Percentiles rank a stretch among this genome's conserved stretches.
These are phyloP conservation scores for Chenopodium formosanum DNA, from an alignment of 148 eudicot genomes.

Conservation along the genomic window DNA sequence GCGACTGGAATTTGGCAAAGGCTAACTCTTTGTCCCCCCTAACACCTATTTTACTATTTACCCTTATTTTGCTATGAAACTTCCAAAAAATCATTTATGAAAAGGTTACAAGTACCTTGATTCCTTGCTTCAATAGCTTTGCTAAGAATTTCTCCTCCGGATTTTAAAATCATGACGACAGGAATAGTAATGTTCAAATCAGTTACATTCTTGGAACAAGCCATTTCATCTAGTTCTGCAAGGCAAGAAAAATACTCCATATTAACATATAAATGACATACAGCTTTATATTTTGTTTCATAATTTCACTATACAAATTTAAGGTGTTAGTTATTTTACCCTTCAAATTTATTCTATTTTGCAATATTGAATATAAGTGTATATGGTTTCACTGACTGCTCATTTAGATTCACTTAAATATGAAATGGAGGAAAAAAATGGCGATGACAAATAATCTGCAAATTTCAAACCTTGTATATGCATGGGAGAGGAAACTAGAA, in stretches of 20 bases:
- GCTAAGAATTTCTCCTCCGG: conserved; percentile 57
- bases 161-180: conserved; percentile 55
- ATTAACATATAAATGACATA: not conserved
- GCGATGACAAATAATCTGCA: not conserved
- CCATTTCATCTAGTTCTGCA: conserved; percentile 65
- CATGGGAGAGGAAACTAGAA: not conserved
- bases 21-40: not conserved
- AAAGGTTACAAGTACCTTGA: conserved; percentile 42
- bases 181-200: conserved; percentile 59
- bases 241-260: not conserved
- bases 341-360: not conserved
- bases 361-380: not conserved
- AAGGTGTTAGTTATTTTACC: not conserved
- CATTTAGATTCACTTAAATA: too few species aligned
- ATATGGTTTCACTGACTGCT: too few species aligned
- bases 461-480: not conserved
- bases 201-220: conserved; percentile 48
- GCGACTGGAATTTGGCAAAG: not conserved
- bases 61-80: not conserved
- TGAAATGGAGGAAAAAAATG: not conserved
- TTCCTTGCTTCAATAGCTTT: conserved; percentile 50
- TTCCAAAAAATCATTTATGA: not conserved
- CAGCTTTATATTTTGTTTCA: not conserved
- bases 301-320: not conserved
- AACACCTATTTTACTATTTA: not conserved